Evolutionary conservation across 371 early-diverging fungal species (phyloP).

Genomic region (Massospora cicadina): DNA sequence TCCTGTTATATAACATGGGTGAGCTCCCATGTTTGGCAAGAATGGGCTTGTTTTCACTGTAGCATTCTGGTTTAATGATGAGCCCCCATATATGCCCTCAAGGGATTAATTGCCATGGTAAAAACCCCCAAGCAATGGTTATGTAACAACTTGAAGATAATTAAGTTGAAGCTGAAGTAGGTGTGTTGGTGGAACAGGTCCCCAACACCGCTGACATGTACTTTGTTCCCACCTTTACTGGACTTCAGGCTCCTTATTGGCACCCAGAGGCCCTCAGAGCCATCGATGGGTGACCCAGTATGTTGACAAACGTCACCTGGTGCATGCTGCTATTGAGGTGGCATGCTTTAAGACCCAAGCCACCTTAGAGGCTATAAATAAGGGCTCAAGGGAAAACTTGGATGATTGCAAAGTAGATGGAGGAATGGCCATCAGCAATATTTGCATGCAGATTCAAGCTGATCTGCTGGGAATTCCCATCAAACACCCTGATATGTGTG

Average conservation of each 20-base stretch:
- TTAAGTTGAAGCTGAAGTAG: constrained; percentile 51
- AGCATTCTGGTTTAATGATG: constrained; percentile 69
- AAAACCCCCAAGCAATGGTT: constrained; percentile 88
- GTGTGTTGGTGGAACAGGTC: constrained; percentile 31
- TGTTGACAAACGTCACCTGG: constrained; percentile 67
- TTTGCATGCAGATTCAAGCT: constrained; percentile 83
- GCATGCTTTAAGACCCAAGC: constrained; percentile 77
- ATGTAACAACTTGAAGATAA: constrained; percentile 68
- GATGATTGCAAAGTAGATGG: constrained; percentile 73
- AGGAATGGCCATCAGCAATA: constrained; percentile 75
- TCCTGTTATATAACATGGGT: constrained; percentile 92
- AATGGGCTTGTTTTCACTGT: constrained; percentile 84
- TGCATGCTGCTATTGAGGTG: constrained; percentile 75
- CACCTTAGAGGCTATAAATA: constrained; percentile 79
- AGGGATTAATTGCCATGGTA: constrained; percentile 86
- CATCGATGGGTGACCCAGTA: constrained; percentile 74
- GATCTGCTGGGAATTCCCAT: constrained; percentile 71
- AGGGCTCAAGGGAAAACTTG: constrained; percentile 43
- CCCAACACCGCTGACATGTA: constrained; percentile 72
- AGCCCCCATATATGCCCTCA: constrained; percentile 71
- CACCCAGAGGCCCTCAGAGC: constrained; percentile 76
- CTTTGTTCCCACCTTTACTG: constrained; percentile 90
- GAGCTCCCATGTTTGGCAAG: constrained; percentile 46
- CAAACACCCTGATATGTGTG: constrained; percentile 72
- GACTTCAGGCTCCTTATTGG: constrained; percentile 93